Base-by-base conservation (phyloP, 1,139 yeast genomes). In the Nadsonia commutata region DNA sequence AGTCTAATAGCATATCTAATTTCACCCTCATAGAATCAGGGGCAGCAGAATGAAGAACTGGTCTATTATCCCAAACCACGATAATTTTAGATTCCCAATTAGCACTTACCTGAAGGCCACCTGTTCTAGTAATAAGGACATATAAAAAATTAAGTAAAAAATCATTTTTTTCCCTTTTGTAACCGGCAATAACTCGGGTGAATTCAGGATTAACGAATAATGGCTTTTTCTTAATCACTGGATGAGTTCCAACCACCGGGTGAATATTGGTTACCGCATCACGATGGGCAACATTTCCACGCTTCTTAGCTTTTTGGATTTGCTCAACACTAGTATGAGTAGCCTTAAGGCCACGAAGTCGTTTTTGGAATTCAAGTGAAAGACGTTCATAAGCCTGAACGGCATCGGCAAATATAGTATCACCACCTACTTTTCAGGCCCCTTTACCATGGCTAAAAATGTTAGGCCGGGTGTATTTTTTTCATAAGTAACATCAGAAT, bases 41-140 rank as follows among this genome's bases (percentile, higher is more conserved):
- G 19, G 48, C 50, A 20, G 62, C 60, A 33, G 56, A 47, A 49
- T 60, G 64, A 47, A 51, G 56, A 9, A 59, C 56, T 38, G 56
- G 50, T 38, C 64, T 51, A 51, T 60, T 60, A 45, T 60, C 64
- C 64, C 64, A 60, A 31, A 60, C 49, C 6, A 60, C 83, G 40
- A 79, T 76, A 5, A 83, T 73, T 42, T 71, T 66, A 31, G 71
- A 70, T 50, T 69, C 72, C 76, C 79, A 76, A 43, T 57, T 62
- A 43, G 72, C 74, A 51, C 82, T 66, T 19, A 75, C 61, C 45
- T 54, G 44, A 5, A 18, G 21, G 13, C 39, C 44, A 20, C 67
- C 64, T 52, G 65, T 67, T 52, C 63, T 65, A 51, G 69, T 71
- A 45, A 59, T 67, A 18, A 67, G 60, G 36, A 59, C 55, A 51